These are phyloP conservation scores for Amborella trichopoda DNA, from an alignment of 164 flowering plant species.

Conservation along the genomic window DNA sequence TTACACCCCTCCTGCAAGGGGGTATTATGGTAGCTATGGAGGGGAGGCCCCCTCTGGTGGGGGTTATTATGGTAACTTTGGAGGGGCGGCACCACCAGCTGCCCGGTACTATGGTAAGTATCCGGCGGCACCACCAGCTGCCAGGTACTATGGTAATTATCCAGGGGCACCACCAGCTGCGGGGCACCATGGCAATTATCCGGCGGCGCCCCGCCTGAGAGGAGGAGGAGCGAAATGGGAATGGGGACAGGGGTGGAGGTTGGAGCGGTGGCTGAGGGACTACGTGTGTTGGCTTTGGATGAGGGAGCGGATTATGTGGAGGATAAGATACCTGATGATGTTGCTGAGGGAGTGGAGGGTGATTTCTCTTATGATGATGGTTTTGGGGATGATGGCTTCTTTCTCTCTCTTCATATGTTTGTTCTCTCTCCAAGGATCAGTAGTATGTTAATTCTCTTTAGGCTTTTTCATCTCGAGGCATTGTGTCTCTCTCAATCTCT, in stretches of 20 bases:
- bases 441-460: no score
- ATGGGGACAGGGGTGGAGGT: constrained; percentile 52
- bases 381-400: no score
- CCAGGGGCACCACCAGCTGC: constrained; percentile 16
- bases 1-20: constrained; percentile 22
- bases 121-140: constrained; percentile 16
- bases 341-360: constrained; percentile 36
- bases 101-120: not conserved
- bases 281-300: constrained; percentile 57
- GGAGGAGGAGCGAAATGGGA: constrained; percentile 36
- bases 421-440: no score
- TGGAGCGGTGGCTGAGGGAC: constrained; percentile 54
- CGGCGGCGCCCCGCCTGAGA: constrained; percentile 14
- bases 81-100: constrained; percentile 2
- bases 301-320: constrained; percentile 67
- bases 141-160: not conserved
- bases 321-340: constrained; percentile 44
- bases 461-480: no score
- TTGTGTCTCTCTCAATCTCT: no score
- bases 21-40: constrained; percentile 17
- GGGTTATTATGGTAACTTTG: not conserved
- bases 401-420: no score
- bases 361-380: constrained; percentile 34
- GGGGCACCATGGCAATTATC: constrained; percentile 44
- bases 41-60: constrained; percentile 17